Evolutionary conservation across 352 stramenopile genomes (phyloP), one percentile per base, ranked within the genome.

Genomic region (Phytophthora pisi): DNA sequence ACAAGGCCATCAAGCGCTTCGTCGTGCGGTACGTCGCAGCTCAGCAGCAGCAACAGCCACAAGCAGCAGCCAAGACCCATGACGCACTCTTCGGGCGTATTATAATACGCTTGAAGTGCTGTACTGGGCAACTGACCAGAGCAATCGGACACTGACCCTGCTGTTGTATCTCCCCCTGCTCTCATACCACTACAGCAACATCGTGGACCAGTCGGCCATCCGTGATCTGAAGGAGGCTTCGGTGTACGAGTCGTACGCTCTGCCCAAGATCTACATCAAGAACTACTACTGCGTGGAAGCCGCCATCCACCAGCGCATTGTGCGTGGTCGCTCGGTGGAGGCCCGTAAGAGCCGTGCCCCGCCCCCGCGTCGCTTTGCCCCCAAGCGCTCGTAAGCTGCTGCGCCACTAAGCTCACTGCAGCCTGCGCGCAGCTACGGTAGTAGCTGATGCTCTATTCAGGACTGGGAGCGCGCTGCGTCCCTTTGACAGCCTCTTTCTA

Each of bases 241-340:
- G 24, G 97, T 98, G 61, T 99, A 99, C 90, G 96, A 99, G 84
- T 98, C 98, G 81, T 99, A 99, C 88, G 91, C 96, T 65, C 86
- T 99, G 67, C 98, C 98, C 68, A 99, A 99, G 92, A 96, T 99
- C 70, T 99, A 99, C 93, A 98, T 99, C 78, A 99, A 99, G 96
- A 98, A 99, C 95, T 99, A 99, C 85, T 99, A 99, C 92, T 99
- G 97, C 82, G 96, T 99, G 30, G 97, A 99, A 78, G 97, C 97
- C 52, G 98, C 98, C 59, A 98, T 99, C 64, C 98, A 99, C 90
- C 97, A 99, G 86, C 97, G 98, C 86, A 99, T 99, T 78, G 98
- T 99, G 56, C 96, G 98, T 89, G 97, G 95, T 72, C 95, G 98
- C 77, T 99, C 95, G 73, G 82, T 90, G 24, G 90, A 96, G 71